These are phyloP conservation scores for Nakataea oryzae DNA, from an alignment of 2,329 filamentous ascomycete genomes.

Conservation along the genomic window DNA sequence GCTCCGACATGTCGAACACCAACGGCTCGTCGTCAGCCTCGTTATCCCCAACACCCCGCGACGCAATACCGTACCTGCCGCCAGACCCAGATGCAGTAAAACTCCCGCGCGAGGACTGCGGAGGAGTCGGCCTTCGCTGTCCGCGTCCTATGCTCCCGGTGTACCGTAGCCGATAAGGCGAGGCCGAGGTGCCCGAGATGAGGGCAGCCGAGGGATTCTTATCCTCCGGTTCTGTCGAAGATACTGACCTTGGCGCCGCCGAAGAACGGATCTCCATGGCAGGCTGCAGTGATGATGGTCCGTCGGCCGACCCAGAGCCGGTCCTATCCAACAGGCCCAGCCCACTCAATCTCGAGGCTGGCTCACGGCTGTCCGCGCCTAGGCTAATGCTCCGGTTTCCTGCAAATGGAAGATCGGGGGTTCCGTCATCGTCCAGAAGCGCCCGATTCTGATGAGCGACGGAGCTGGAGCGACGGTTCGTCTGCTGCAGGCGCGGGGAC, in stretches of 20 bases:
- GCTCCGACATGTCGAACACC: slow-evolving; percentile 64
- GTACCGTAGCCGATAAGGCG: slow-evolving; percentile 35
- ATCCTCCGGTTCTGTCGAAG: slow-evolving; percentile 26
- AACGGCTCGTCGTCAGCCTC: slow-evolving; percentile 57
- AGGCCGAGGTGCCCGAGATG: slow-evolving; percentile 18
- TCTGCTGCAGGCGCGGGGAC: slow-evolving; percentile 48
- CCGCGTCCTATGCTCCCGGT: slow-evolving; percentile 5
- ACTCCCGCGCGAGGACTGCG: slow-evolving; percentile 33
- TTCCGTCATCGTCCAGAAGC: slow-evolving; percentile 44
- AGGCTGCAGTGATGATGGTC: slow-evolving; percentile 23
- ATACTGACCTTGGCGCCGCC: slow-evolving; percentile 24
- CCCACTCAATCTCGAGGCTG: slow-evolving; percentile 52
- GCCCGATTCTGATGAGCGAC: slow-evolving; percentile 53
- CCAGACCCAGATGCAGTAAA: slow-evolving; percentile 25
- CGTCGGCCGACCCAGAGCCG: slow-evolving; percentile 12
- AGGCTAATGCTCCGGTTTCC: slow-evolving; percentile 58
- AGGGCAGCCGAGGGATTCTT: slow-evolving; percentile 34
- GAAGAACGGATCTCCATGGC: slow-evolving; percentile 29
- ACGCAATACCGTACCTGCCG: slow-evolving; percentile 19
- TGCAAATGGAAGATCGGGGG: slow-evolving; percentile 40
- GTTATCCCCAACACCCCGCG: slow-evolving; percentile 29
- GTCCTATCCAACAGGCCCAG: slow-evolving; percentile 15
- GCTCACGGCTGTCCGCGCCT: slow-evolving; percentile 53
- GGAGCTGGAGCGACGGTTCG: slow-evolving; percentile 56
- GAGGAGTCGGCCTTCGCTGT: slow-evolving; percentile 23